phyloP scores from a whole-genome alignment of 2,329 filamentous ascomycete species.

The Aspergillus ustus region DNA sequence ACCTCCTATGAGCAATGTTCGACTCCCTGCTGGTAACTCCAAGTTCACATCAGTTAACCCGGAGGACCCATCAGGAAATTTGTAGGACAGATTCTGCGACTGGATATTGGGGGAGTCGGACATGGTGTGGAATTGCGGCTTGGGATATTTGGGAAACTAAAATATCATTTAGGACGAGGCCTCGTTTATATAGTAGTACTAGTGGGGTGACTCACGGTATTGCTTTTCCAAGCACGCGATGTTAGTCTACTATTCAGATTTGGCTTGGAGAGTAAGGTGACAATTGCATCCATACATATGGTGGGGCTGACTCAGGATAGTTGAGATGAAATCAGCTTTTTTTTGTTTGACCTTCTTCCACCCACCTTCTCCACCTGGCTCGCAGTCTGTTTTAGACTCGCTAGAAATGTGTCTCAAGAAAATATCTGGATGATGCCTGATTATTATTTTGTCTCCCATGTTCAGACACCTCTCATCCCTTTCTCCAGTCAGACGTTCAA shows the following conservation, averaged over 20 bases:
- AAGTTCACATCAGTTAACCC: conserved; percentile 77
- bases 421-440: conserved; percentile 19
- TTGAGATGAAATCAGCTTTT: conserved; percentile 11
- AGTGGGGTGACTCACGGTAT: conserved; percentile 13
- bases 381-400: not conserved
- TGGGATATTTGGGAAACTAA: not conserved
- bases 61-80: conserved; percentile 81
- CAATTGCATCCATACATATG: not conserved
- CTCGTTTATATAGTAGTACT: not conserved
- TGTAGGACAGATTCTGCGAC: conserved; percentile 80
- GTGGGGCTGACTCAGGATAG: conserved; percentile 6
- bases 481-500: conserved; percentile 25
- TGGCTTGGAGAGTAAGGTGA: not conserved
- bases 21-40: conserved; percentile 77
- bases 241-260: not conserved
- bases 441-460: conserved; percentile 28
- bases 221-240: conserved; percentile 10
- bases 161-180: not conserved
- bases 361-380: not conserved
- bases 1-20: conserved; percentile 90
- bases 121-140: conserved; percentile 21
- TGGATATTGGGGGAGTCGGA: conserved; percentile 62
- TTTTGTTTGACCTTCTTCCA: not conserved
- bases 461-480: conserved; percentile 31
- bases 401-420: conserved; percentile 3